Base-by-base conservation (phyloP, 352 stramenopile genomes). In the Pythium dissimile region DNA sequence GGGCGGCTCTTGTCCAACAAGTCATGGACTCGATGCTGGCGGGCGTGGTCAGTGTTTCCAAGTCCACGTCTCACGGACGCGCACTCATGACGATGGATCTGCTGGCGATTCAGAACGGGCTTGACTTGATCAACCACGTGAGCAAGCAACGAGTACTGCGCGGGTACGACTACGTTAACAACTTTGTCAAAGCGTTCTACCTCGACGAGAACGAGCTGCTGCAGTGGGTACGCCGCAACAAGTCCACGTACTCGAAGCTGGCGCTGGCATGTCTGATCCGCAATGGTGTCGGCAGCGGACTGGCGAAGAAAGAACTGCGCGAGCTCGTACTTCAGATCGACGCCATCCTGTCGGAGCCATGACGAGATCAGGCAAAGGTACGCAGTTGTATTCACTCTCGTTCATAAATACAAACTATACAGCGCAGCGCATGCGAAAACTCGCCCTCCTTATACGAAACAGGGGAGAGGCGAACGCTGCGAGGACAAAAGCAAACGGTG, bases 61-160 rank as follows among this genome's bases (percentile, higher is more conserved):
- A 81, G 54, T 98, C 95, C 64, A 98, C 90, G 5, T 95, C 90
- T 2, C 96, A 99, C 72, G 97, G 96, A 3, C 79, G 96, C 43
- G 92, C 96, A 5, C 77, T 98, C 23, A 98, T 99, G 96, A 94
- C 89, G 42, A 97, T 99, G 79, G 97, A 99, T 62, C 67, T 99
- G 46, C 80, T 94, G 34, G 86, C 92, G 20, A 73, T 98, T 7
- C 72, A 93, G 75, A 81, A 88, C 44, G 86, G 85, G 3, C 54
- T 95, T 20, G 81, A 88, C 35, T 56, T 89, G 27, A 90, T 96
- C 55, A 88, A 94, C 61, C 80, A 92, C 59, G 70, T 90, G 31
- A 81, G 74, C 54, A 72, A 69, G 42, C 64, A 64, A 38, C 62
- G 65, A 2, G 71, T 86, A 13, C 67, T 64, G 47, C 72, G 73